Base-by-base conservation (phyloP, 1,139 yeast species). In the Pichia kudriavzevii region DNA sequence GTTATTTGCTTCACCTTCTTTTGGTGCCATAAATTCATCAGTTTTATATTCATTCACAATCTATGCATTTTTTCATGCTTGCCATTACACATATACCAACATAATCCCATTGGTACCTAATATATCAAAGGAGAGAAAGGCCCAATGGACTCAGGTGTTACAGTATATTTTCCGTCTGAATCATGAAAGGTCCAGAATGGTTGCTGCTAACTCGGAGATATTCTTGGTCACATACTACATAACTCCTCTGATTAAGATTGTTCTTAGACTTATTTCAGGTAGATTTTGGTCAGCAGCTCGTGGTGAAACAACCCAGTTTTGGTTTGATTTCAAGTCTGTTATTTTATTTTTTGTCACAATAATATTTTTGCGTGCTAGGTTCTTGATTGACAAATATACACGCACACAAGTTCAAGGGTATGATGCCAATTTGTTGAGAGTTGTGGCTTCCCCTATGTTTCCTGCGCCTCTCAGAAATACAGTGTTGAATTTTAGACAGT, bases 21-120 rank as follows among this genome's bases (percentile, higher is more conserved):
- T 40, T 29, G 49, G 48, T 18, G 46, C 48, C 9, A 46, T 49
- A 9, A 48, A 44, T 25, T 39, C 49, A 6, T 46, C 52, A 14
- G 44, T 49, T 3, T 37, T 72, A 30, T 69, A 69, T 48, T 69
- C 80, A 20, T 75, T 72, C 41, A 60, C 65, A 4, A 68, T 75
- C n/a, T 76, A 67, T 53, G 71, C 79, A 1, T 42, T 70, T 3
- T 76, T 76, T 60, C 82, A 76, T 55, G 58, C 68, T 17, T 55
- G 74, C 42, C 63, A 66, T 25, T 76, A 75, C 55, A 65, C 72
- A 37, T 61, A 58, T 37, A 50, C 53, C 16, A 52, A 53, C 31
- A 31, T 64, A 20, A 42, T 64, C 32, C 59, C 59, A 24, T 45
- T 47, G 31, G 23, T 58, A 22, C 62, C 65, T 2, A 39, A 52